Evolutionary conservation across 345 rosid genomes (phyloP).

Genomic region (Trapa incisa): DNA sequence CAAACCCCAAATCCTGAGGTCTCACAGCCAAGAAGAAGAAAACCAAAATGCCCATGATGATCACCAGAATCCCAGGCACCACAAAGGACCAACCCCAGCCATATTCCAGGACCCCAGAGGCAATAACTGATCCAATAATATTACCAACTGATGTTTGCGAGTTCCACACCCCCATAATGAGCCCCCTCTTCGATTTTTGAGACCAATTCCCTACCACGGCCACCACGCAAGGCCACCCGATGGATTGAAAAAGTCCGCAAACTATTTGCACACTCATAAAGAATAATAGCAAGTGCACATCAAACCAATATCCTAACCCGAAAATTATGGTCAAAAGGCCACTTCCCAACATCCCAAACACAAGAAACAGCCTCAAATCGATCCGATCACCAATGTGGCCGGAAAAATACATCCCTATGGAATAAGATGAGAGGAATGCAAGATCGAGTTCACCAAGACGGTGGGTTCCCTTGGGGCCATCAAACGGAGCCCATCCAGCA

Average conservation of each 20-base stretch:
- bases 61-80: conserved; percentile 58
- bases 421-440: conserved; percentile 60
- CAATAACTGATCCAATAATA: conserved; percentile 64
- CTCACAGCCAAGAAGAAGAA: conserved; percentile 54
- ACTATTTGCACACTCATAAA: conserved; percentile 56
- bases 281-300: conserved; percentile 43
- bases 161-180: conserved; percentile 89
- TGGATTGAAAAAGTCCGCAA: conserved; percentile 84
- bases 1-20: conserved; percentile 64
- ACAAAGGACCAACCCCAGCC: conserved; percentile 99
- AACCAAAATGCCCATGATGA: conserved; percentile 46
- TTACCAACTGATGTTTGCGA: conserved; percentile 86
- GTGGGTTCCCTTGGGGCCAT: conserved; percentile 50
- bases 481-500: conserved; percentile 77
- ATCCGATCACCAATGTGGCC: conserved; percentile 79
- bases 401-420: conserved; percentile 73
- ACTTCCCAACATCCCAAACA: conserved; percentile 86
- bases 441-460: conserved; percentile 91
- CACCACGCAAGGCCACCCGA: conserved; percentile 98
- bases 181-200: conserved; percentile 80
- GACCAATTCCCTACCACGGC: conserved; percentile 86
- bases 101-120: conserved; percentile 59
- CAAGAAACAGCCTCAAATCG: conserved; percentile 79
- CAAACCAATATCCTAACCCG: conserved; percentile 79
- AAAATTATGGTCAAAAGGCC: conserved; percentile 55